Percentiles rank a stretch among this genome's conserved stretches.
Evolutionary conservation across 768 basidiomycete species (phyloP).

Genomic region (Trametes cubensis): DNA sequence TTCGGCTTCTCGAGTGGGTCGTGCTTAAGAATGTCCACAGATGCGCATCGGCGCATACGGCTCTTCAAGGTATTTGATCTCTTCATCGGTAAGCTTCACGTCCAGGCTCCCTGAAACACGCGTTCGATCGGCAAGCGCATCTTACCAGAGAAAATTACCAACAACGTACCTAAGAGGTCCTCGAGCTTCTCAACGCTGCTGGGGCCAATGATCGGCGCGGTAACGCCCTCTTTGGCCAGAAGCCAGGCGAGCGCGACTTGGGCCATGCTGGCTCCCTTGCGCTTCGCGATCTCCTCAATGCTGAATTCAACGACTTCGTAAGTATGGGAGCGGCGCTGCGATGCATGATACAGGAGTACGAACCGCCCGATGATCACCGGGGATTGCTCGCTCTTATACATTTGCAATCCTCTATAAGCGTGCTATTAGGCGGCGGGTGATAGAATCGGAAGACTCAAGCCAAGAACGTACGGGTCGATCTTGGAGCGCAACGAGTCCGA

Average conservation of each 20-base stretch:
- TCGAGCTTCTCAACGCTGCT: slow-evolving; percentile 42
- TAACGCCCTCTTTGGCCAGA: slow-evolving; percentile 36
- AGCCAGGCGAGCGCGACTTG: slow-evolving; percentile 39
- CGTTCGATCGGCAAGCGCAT: not conserved
- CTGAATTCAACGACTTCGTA: not conserved
- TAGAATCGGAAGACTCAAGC: not conserved
- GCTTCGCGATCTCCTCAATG: slow-evolving; percentile 43
- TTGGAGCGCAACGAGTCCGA: slow-evolving; percentile 31
- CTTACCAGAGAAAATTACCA: too few species aligned
- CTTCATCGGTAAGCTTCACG: slow-evolving; percentile 41
- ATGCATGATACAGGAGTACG: not conserved
- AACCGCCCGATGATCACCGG: not conserved
- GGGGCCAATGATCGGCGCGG: slow-evolving; percentile 48
- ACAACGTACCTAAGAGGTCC: slow-evolving; percentile 38
- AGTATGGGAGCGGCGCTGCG: too few species aligned
- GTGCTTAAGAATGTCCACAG: not conserved
- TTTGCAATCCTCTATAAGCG: not conserved
- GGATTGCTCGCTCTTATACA: not conserved
- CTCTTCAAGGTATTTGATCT: slow-evolving; percentile 57
- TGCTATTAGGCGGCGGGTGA: not conserved
- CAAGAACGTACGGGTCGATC: slow-evolving; percentile 29
- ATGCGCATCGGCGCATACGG: slow-evolving; percentile 41
- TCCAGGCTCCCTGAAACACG: not conserved
- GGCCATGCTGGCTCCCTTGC: slow-evolving; percentile 44
- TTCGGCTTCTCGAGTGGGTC: too few species aligned